Evolutionary conservation across 495 filamentous ascomycete species (phyloP), one percentile per base, ranked within the genome.

Genomic region (Beverwykella pulmonaria): DNA sequence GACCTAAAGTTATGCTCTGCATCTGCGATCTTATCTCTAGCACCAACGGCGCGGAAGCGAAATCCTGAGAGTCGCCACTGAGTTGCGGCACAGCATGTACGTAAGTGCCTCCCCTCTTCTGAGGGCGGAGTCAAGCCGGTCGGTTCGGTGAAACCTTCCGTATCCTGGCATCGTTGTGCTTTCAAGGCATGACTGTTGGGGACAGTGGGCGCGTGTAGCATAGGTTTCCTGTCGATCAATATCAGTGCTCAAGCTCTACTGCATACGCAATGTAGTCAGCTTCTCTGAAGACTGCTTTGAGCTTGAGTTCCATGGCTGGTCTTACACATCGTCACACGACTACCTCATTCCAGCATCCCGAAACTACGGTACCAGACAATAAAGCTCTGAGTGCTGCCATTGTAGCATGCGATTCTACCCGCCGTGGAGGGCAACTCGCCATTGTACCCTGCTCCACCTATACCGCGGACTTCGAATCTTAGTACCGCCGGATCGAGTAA

Each of bases 311-410:
- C 32, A 32, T 17, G 29, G 52, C 3, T 20, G 17, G 52, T 20
- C 29, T 34, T 30, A 29, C 25, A 32, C 6, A 54, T 54, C 29
- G 52, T 54, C 52, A 54, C 52, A 54, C 52, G 52, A 54, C 52
- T 32, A 54, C 32, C 52, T 54, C 25, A 8, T 32, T 32, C 19
- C 25, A 32, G 52, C 27, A 32, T 30, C 29, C 52, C 52, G 52
- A 54, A 32, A 54, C 25, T 54, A 30, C n/a, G 52, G 52, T 54
- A 32, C 52, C 29, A 34, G 19, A 30, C 39, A 20, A 27, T 32
- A 25, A 6, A 53, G 25, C 52, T 44, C 39, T 7, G 3, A 26
- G 26, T n/a, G 23, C 23, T 23, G 3, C 5, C 12, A 34, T 34
- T 8, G 52, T 20, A 32, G 19, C 29, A 22, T n/a, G 29, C 1